phyloP scores from a whole-genome alignment of 208 protist genomes.

The Trichomonas gallinae region DNA sequence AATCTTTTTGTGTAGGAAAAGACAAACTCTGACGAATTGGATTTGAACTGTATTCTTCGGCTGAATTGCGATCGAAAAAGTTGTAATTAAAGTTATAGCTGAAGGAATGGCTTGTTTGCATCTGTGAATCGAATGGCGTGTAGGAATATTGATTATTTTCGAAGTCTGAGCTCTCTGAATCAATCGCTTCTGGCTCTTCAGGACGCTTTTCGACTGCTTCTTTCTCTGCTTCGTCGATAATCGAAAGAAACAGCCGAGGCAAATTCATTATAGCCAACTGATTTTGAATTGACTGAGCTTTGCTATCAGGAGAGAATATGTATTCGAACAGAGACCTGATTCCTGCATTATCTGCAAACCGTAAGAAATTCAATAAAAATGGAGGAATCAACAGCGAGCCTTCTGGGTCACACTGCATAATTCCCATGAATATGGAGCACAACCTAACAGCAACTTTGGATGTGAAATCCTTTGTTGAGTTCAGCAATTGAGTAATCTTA shows the following conservation, averaged over 20 bases:
- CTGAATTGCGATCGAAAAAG: neutral
- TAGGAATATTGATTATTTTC: neutral
- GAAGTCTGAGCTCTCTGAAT: neutral
- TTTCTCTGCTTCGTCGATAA: neutral
- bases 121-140: neutral
- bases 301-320: neutral
- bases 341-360: neutral
- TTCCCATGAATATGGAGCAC: neutral
- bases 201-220: neutral
- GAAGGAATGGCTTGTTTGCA: neutral
- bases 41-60: neutral
- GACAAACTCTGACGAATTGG: neutral
- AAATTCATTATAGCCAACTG: neutral
- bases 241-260: neutral
- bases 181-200: neutral
- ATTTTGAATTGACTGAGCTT: neutral
- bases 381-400: neutral
- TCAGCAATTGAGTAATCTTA: neutral
- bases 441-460: neutral
- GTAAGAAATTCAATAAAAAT: neutral
- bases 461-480: neutral
- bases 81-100: neutral
- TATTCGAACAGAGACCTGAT: neutral
- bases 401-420: neutral
- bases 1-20: neutral